phyloP scores from a whole-genome alignment of 2,329 filamentous ascomycete species.

The Pestalotiopsis sp. region DNA sequence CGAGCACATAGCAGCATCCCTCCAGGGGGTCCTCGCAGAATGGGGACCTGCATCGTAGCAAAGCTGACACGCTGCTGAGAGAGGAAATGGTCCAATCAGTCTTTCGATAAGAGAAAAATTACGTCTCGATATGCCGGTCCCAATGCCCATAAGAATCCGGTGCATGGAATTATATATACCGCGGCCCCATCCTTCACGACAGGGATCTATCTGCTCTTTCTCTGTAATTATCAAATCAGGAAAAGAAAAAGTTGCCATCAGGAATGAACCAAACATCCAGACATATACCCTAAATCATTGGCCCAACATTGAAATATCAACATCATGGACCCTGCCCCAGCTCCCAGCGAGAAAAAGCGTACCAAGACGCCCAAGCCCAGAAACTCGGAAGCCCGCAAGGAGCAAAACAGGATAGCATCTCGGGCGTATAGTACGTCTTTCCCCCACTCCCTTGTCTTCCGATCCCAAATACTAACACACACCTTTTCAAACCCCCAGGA shows the following conservation, averaged over 20 bases:
- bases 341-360: background rate
- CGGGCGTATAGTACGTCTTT: constrained; percentile 9
- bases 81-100: background rate
- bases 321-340: background rate
- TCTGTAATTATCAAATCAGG: too few relatives aligned
- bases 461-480: background rate
- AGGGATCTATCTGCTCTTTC: too few relatives aligned
- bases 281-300: too few relatives aligned
- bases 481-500: constrained; percentile 1
- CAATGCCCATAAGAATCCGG: too few relatives aligned
- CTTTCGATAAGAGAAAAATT: background rate
- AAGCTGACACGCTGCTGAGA: background rate
- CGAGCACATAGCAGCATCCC: background rate
- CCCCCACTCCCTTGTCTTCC: background rate
- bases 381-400: constrained; percentile 10
- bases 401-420: constrained; percentile 12
- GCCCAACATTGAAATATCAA: too few relatives aligned
- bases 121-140: too few relatives aligned
- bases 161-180: too few relatives aligned
- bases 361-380: constrained; percentile 6
- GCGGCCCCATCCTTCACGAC: too few relatives aligned
- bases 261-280: too few relatives aligned
- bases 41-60: background rate
- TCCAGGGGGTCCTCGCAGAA: background rate
- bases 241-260: too few relatives aligned